phyloP scores from a whole-genome alignment of 1,284 basidiomycete genomes.

The Sporisorium graminicola region DNA sequence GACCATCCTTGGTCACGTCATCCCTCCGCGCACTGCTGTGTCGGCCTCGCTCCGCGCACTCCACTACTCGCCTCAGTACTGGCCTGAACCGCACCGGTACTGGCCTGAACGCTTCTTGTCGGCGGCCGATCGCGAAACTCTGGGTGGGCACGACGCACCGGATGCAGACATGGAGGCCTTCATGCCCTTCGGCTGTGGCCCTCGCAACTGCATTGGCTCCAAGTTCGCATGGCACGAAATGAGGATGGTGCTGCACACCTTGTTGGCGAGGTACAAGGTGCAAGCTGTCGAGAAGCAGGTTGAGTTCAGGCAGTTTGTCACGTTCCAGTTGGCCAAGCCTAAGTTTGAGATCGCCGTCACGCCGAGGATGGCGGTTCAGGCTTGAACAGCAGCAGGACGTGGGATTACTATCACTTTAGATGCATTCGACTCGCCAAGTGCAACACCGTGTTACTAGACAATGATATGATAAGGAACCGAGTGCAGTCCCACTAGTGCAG shows the following conservation, averaged over 20 bases:
- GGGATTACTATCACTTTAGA: too few relatives aligned
- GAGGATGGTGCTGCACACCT: slow-evolving; percentile 16
- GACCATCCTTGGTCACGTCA: slow-evolving; percentile 9
- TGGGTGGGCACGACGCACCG: not conserved
- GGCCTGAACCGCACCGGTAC: slow-evolving; percentile 13
- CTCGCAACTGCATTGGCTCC: slow-evolving; percentile 14
- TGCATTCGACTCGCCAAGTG: too few relatives aligned
- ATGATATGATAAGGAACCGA: too few relatives aligned
- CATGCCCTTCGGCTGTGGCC: slow-evolving; percentile 20
- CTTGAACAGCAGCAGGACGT: not conserved
- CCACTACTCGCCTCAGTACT: slow-evolving; percentile 14
- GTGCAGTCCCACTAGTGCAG: too few relatives aligned
- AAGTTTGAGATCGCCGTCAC: slow-evolving; percentile 5
- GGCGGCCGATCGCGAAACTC: not conserved
- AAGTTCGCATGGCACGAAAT: slow-evolving; percentile 26
- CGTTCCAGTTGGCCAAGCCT: slow-evolving; percentile 16
- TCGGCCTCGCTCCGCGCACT: slow-evolving; percentile 15
- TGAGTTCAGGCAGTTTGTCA: slow-evolving; percentile 22
- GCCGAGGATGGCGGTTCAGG: slow-evolving; percentile 2
- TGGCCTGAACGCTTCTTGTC: slow-evolving; percentile 17
- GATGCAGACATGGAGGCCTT: slow-evolving; percentile 17
- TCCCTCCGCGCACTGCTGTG: slow-evolving; percentile 18
- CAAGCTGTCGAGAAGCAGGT: slow-evolving; percentile 13
- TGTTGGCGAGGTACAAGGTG: slow-evolving; percentile 8
- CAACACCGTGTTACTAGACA: too few relatives aligned